A percentile compares a stretch with the other conserved stretches of the same genome.
Conservation (phyloP, 352 stramenopile species). For the Pythium myriotylum region DNA sequence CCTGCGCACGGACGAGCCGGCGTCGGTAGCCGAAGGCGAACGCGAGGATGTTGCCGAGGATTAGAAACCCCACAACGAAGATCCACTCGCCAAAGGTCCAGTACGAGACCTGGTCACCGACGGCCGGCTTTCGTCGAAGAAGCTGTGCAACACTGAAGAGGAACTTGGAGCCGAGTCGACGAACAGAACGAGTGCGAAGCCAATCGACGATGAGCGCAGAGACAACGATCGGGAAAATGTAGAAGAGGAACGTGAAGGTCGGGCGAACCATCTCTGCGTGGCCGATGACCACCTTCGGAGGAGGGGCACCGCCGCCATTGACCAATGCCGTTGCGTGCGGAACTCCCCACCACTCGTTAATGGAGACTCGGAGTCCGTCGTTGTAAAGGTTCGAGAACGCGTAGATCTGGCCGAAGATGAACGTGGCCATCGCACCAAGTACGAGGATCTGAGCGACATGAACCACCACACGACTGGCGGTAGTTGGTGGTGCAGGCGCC, state of each 20-base stretch:
- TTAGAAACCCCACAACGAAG: constrained; percentile 20
- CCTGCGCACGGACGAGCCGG: not conserved
- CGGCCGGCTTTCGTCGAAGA: constrained; percentile 40
- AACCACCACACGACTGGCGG: constrained; percentile 2
- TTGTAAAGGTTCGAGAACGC: constrained; percentile 26
- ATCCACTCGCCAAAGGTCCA: constrained; percentile 39
- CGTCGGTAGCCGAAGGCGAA: constrained; percentile 7
- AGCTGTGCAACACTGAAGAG: constrained; percentile 27
- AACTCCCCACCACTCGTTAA: constrained; percentile 31
- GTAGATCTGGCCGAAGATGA: constrained; percentile 33
- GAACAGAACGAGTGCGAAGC: constrained; percentile 34
- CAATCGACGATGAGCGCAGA: constrained; percentile 37
- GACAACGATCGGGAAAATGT: constrained; percentile 37
- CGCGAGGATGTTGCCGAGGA: constrained; percentile 17
- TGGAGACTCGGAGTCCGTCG: not conserved
- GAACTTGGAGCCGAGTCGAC: constrained; percentile 30
- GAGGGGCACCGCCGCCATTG: not conserved
- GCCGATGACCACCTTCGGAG: constrained; percentile 1
- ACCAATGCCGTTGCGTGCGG: constrained; percentile 4
- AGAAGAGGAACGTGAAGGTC: constrained; percentile 47
- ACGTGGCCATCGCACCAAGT: constrained; percentile 26
- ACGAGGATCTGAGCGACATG: constrained; percentile 32
- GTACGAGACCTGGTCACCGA: constrained; percentile 24
- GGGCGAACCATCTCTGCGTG: constrained; percentile 47
- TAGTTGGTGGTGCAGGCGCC: too few relatives aligned